Conservation (phyloP, 1,284 basidiomycete species). For the Coniophora puteana region DNA sequence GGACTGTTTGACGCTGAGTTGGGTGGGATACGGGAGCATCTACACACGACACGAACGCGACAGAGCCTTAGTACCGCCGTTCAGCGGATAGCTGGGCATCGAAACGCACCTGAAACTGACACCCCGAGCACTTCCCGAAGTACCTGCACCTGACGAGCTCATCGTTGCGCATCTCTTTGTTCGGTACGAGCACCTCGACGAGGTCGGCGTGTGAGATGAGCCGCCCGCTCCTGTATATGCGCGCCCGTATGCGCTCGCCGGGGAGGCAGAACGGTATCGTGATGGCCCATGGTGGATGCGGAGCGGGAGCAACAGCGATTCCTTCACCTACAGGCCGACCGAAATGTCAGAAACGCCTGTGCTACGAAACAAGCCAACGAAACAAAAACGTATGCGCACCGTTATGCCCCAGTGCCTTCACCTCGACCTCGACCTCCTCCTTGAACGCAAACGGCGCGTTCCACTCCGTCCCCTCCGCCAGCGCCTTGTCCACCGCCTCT, state of each 20-base stretch:
- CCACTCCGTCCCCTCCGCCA: conserved; percentile 49
- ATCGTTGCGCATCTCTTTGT: conserved; percentile 62
- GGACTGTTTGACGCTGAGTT: conserved; percentile 82
- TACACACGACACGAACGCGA: conserved; percentile 24
- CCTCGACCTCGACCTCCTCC: conserved; percentile 65
- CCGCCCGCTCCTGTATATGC: conserved; percentile 63
- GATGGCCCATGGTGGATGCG: conserved; percentile 68
- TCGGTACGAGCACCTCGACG: conserved; percentile 65
- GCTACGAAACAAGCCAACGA: neutral
- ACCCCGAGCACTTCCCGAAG: conserved; percentile 80
- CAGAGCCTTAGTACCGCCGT: conserved; percentile 6
- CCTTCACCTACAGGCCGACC: conserved; percentile 56
- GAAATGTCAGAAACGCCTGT: conserved; percentile 4
- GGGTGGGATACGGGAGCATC: conserved; percentile 87
- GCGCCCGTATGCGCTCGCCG: conserved; percentile 71
- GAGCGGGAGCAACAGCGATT: conserved; percentile 51
- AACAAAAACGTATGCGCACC: conserved; percentile 40
- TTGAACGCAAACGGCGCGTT: conserved; percentile 56
- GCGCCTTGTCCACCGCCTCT: conserved; percentile 49
- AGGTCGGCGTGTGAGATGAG: conserved; percentile 79
- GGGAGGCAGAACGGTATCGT: conserved; percentile 82
- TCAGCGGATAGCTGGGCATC: neutral
- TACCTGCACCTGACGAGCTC: conserved; percentile 74
- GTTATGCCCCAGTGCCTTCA: conserved; percentile 59
- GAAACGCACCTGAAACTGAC: conserved; percentile 65